A percentile compares a stretch with the other conserved stretches of the same genome.
These are phyloP conservation scores for Plantago coronopus DNA, from an alignment of 305 asterid species.

Conservation along the genomic window DNA sequence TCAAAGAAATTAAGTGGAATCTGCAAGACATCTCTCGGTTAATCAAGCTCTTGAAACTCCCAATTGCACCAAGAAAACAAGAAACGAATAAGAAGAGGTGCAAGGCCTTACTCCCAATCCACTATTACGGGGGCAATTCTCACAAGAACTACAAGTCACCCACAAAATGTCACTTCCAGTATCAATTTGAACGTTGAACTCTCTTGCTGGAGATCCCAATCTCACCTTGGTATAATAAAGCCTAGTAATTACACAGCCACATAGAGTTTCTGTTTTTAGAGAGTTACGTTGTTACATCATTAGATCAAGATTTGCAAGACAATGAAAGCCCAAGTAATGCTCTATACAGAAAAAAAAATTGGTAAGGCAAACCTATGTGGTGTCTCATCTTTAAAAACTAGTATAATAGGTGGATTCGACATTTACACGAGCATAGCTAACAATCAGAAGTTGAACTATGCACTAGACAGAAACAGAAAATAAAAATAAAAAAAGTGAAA, in stretches of 20 bases:
- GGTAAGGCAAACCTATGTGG: too few species aligned
- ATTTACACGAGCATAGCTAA: neutral
- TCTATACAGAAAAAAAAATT: too few species aligned
- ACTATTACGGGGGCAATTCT: constrained; percentile 76
- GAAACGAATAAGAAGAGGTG: constrained; percentile 14
- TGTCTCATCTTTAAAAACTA: too few species aligned
- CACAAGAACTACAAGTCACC: constrained; percentile 86
- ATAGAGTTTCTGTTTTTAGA: too few species aligned
- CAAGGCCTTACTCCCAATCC: constrained; percentile 70
- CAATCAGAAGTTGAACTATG: constrained; percentile 5
- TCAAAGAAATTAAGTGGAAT: constrained; percentile 77
- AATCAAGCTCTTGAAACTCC: constrained; percentile 8
- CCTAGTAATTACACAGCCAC: constrained; percentile 35
- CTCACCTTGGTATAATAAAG: constrained; percentile 86
- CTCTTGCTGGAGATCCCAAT: constrained; percentile 94
- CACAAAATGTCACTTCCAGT: constrained; percentile 93
- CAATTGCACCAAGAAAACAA: constrained; percentile 5
- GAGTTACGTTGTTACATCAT: too few species aligned
- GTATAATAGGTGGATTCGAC: too few species aligned
- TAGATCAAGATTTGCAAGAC: too few species aligned
- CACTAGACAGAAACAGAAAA: too few species aligned
- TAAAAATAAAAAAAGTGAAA: too few species aligned
- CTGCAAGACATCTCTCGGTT: constrained; percentile 36
- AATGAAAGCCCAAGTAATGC: too few species aligned
- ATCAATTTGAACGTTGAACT: constrained; percentile 86